Evolutionary conservation across 78 protist species (phyloP), one percentile per base, ranked within the genome.

Genomic region (Pelomyxa schiedti): DNA sequence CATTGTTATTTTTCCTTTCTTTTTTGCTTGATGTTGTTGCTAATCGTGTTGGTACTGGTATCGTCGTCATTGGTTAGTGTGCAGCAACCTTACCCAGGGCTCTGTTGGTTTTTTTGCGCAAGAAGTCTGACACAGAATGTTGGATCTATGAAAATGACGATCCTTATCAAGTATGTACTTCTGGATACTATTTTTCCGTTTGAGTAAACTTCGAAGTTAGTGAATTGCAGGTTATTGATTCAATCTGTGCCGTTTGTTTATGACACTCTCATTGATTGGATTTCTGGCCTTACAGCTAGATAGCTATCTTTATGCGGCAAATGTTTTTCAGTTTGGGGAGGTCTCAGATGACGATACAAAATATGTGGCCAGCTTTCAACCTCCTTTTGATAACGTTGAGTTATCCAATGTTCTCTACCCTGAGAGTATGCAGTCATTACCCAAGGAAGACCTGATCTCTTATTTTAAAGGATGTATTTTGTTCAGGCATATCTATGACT

Each of bases 21-120:
- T n/a, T n/a, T n/a, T n/a, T 91, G 95, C 42, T 83, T 4, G 95
- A 91, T 72, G 77, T 86, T 2, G 90, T 88, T 3, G 77, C 68
- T 39, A 91, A 91, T 41, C 95, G 88, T 77, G 75, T 83, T 16
- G 89, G 86, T 35, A 69, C 63, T 24, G 24, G 24, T 24, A 24
- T 52, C 24, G 24, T 24, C 24, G 24, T n/a, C n/a, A n/a, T 24
- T 24, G 24, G 36, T 24, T 52, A 24, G 63, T 52, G 24, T 52
- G 24, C 24, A 52, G 24, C 24, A n/a, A 52, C 63, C 24, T 52
- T 52, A 52, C 24, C 24, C 76, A 40, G 4, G 87, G 86, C 16
- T 38, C 64, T 22, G 42, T 39, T 9, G 81, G 28, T 63, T 29
- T 2, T n/a, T n/a, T n/a, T n/a, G n/a, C n/a, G n/a, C n/a, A n/a